These are phyloP conservation scores for Plasmodium blacklocki DNA, from an alignment of 169 alveolate genomes.

Conservation along the genomic window DNA sequence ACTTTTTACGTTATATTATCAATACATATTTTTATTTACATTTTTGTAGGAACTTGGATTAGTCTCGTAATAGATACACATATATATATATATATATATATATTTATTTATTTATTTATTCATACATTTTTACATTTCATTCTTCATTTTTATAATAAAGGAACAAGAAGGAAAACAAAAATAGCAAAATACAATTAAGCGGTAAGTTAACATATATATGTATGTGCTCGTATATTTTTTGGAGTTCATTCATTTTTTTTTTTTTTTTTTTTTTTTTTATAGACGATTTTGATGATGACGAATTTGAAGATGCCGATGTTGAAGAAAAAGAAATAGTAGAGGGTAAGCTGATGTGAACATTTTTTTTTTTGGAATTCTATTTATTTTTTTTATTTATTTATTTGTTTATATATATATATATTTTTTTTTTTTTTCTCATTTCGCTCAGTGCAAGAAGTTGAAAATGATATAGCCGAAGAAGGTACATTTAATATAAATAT, in stretches of 20 bases:
- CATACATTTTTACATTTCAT: not conserved
- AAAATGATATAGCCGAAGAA: not conserved
- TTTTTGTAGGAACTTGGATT: not conserved
- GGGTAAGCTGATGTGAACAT: not conserved
- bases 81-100: not conserved
- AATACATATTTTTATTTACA: not conserved
- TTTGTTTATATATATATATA: too few species aligned
- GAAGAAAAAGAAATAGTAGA: constrained; percentile 58
- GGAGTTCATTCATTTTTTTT: not conserved
- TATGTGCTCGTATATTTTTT: not conserved
- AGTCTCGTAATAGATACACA: constrained; percentile 1
- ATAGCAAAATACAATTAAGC: not conserved
- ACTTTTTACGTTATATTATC: not conserved
- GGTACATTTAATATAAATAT: not conserved
- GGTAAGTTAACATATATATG: not conserved
- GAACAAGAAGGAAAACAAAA: not conserved
- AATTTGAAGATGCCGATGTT: constrained; percentile 71
- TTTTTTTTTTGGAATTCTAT: not conserved
- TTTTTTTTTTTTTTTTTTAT: not conserved
- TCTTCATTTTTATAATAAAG: not conserved
- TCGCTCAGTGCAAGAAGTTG: not conserved
- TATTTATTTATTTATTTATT: not conserved
- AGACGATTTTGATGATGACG: constrained; percentile 63
- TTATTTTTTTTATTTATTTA: not conserved
- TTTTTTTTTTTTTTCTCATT: not conserved